Evolutionary conservation across 441 rosid genomes (phyloP), one percentile per base, ranked within the genome.

Genomic region (Biscutella laevigata): DNA sequence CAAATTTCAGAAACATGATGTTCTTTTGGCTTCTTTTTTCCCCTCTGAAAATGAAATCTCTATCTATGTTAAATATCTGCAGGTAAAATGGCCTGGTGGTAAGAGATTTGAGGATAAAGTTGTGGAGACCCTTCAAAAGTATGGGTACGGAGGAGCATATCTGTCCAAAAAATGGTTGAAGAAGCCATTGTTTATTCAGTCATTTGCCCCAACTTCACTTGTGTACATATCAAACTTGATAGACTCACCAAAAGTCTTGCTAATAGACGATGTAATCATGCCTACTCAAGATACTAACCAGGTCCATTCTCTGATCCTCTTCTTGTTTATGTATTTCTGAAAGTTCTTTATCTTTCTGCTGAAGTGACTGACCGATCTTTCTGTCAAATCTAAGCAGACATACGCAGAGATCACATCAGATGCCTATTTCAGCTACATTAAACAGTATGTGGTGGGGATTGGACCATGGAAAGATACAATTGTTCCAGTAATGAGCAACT

Each of bases 391-490:
- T 15, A 39, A 30, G 28, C 79, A 85, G 96, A 66, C 96, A 24
- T 88, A 77, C 40, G 69, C 76, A 71, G 96, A 85, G 55, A 82
- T 88, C 57, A 85, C 95, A 57, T 85, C 94, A 6, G 95, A 88
- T 67, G 15, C 60, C 4, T 88, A 79, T 67, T 74, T 88, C 3
- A 62, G 57, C 52, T 88, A 74, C 71, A 81, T 88, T 5, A 88
- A 79, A 61, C 58, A 83, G 3, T 85, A 85, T 17, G 85, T 85
- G 21, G 79, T 82, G 27, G 95, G 91, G 26, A 79, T 88, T 4
- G 96, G 95, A 65, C 95, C 95, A 7, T 85, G 95, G 91, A 88
- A 88, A 62, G 95, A 88, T 69, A 79, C 94, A 4, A 32, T 88
- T 20, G 84, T 83, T 66, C 82, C 88, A 42, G 84, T 69, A 5